Base-by-base conservation (phyloP, 2,329 filamentous ascomycete species). In the Arthrobotrys megalospora region DNA sequence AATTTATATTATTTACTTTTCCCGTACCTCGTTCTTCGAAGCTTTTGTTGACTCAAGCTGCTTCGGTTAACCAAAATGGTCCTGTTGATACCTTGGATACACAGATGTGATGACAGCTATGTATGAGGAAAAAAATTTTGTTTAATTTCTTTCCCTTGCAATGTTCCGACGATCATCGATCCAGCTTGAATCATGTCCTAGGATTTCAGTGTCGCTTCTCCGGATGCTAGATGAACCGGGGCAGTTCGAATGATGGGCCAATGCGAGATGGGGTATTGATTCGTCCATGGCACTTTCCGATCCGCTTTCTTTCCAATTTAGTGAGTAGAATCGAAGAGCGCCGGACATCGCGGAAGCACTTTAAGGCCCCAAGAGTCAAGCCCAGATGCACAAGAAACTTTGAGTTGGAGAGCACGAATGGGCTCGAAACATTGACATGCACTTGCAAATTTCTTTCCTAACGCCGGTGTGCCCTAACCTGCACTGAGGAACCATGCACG, bases 221-320 rank as follows among this genome's bases (percentile, higher is more conserved):
- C 64, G 62, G 52, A 52, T 47, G 14, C 55, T 45, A 11, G 55
- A 53, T 45, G 34, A 76, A 68, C 71, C 65, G 72, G 64, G 48
- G 64, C 36, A 64, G 58, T 50, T 69, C 14, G 12, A 38, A 28
- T 24, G 21, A 55, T 47, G 38, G 32, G 64, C 34, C 47, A 53
- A 55, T 43, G 64, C 48, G 5, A 47, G 38, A 41, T 63, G 12
- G 36, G n/a, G 36, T 32, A 52, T 53, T 77, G 73, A 77, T 77
- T 77, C 73, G 73, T 55, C 67, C 60, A 52, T 63, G 43, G 50
- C 48, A 71, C 14, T 45, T 70, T 52, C 58, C 50, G 66, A 63
- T 67, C 73, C 58, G 53, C 38, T 34, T 48, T 16, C 52, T 76
- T 77, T 43, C 66, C 60, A 66, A 71, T 77, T 67, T 77, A 60